Base-by-base conservation (phyloP, 2,329 filamentous ascomycete genomes). In the Curvularia sp. region DNA sequence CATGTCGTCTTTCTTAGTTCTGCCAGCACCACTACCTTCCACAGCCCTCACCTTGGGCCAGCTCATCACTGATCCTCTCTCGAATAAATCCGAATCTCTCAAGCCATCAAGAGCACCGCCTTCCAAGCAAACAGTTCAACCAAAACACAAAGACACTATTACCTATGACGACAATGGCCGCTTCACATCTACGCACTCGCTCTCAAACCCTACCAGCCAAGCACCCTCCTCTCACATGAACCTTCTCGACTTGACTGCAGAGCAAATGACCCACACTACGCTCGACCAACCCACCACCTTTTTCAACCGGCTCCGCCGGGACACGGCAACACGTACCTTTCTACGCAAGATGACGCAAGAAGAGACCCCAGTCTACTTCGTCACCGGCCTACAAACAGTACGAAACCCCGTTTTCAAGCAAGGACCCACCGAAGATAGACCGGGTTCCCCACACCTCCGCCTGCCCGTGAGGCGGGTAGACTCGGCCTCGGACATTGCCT, bases 331-430 rank as follows among this genome's bases (percentile, higher is more conserved):
- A 3, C 68, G 63, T 9, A 49, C 55, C 9, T 72, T 66, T 34
- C 60, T 75, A 15, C 64, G 61, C 57, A 64, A 66, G 6, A 64
- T 68, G 51, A 63, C 67, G 79, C 19, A 79, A 81, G 47, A 80
- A 79, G 69, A 87, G 84, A 63, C 63, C 43, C 65, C 69, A 10
- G 57, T 74, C 8, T 75, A 72, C 64, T 62, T 83, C 79, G 46
- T 82, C 76, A 53, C 82, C 71, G 1, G 79, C 74, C 15, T 77
- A 67, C 3, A 85, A 80, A 69, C 88, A 85, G 47, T 73, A 34
- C 66, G 59, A 6, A 72, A 69, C 32, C 66, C 68, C 25, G 60
- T 58, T 3, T 69, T 67, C 60, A 63, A 60, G n/a, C 60, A 65
- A 21, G 60, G 53, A 28, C 55, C 55, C 12, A 49, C 53, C 53